Conservation (phyloP, 352 stramenopile species). For the Phytophthora pistaciae region DNA sequence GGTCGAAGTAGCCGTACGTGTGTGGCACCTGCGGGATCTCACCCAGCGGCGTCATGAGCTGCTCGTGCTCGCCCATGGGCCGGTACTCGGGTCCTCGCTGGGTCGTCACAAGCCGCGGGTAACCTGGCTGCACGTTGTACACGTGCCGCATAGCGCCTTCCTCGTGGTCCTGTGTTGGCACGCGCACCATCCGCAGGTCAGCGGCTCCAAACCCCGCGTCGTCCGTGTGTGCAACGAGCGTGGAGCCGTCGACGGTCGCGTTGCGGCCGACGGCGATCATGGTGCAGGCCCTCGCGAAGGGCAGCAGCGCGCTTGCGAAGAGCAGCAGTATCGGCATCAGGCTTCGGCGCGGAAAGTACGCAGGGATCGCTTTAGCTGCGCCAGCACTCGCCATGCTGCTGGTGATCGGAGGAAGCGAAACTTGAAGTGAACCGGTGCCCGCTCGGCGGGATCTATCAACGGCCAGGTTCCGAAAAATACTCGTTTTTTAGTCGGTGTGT, state of each 20-base stretch:
- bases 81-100: conserved; percentile 80
- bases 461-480: conserved; percentile 20
- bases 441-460: conserved; percentile 6
- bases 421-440: conserved; percentile 23
- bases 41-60: conserved; percentile 73
- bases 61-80: conserved; percentile 39
- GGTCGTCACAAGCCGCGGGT: conserved; percentile 73
- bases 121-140: conserved; percentile 76
- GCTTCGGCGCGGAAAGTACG: background rate
- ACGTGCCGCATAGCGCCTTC: conserved; percentile 58
- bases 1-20: conserved; percentile 96
- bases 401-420: conserved; percentile 12
- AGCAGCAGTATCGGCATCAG: conserved; percentile 17
- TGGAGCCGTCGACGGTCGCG: conserved; percentile 86
- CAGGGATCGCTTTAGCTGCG: background rate
- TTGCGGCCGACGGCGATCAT: conserved; percentile 89
- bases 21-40: conserved; percentile 90
- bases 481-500: conserved; percentile 4
- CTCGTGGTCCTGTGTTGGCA: conserved; percentile 85
- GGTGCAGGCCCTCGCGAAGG: conserved; percentile 70
- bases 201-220: conserved; percentile 85
- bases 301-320: conserved; percentile 7
- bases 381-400: background rate
- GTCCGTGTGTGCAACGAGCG: conserved; percentile 91
- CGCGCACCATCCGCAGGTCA: conserved; percentile 92